phyloP scores from a whole-genome alignment of 1,284 basidiomycete genomes.

The Tilletia caries region DNA sequence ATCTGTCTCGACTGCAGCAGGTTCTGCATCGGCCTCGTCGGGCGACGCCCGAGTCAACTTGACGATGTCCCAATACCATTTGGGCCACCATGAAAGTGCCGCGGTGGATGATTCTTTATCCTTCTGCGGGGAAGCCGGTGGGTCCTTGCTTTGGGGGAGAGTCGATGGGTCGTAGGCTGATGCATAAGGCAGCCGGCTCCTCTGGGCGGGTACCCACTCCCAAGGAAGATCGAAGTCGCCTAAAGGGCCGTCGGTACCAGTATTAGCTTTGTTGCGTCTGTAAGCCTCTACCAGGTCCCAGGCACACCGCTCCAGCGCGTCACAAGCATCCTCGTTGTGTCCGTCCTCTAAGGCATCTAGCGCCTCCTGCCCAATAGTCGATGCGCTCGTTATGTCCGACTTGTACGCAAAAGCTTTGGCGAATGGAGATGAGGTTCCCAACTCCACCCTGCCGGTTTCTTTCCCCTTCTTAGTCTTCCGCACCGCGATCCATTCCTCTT shows the following conservation, averaged over 20 bases:
- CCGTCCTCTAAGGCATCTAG: conserved; percentile 18
- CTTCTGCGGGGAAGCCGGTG: background rate
- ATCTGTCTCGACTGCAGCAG: background rate
- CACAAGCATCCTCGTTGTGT: conserved; percentile 13
- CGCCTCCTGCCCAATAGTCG: conserved; percentile 17
- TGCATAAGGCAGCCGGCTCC: conserved; percentile 19
- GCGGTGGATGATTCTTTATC: background rate
- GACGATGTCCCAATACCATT: conserved; percentile 92
- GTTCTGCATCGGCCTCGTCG: background rate
- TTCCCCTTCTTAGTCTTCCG: background rate
- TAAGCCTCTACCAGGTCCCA: conserved; percentile 25
- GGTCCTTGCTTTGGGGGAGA: conserved; percentile 12
- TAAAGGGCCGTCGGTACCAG: conserved; percentile 21
- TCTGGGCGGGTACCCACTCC: conserved; percentile 41
- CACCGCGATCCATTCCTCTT: conserved; percentile 1
- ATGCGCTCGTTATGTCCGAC: conserved; percentile 8
- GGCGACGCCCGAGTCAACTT: conserved; percentile 18
- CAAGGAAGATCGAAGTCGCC: conserved; percentile 30
- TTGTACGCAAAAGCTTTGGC: conserved; percentile 13
- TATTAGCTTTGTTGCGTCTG: conserved; percentile 16
- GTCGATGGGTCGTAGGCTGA: conserved; percentile 1
- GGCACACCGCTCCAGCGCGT: conserved; percentile 21
- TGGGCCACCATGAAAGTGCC: conserved; percentile 63
- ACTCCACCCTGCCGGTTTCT: background rate
- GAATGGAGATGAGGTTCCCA: background rate